Evolutionary conservation across 179 eudicot genomes (phyloP), one percentile per base, ranked within the genome.

Genomic region (Patellifolia procumbens): DNA sequence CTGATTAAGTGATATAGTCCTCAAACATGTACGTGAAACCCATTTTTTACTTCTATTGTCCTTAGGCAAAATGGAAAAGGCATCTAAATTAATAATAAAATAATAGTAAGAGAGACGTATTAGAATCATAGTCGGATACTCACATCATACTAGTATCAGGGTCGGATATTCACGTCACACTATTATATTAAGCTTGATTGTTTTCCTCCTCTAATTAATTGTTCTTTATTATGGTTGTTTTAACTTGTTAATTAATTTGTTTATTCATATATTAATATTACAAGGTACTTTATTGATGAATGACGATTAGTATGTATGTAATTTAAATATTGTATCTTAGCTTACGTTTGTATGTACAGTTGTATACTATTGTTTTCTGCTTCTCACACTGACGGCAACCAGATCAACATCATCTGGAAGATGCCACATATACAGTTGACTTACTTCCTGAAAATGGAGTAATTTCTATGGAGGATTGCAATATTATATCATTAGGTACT

Each of bases 101-200:
- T 28, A 73, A 24, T 68, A 61, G 6, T 43, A 16, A 6, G 12
- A 66, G 2, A 4, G 17, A 75, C 15, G 29, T 49, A 24, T n/a
- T 52, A 29, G 74, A 49, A 79, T 79, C 81, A 35, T 34, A 42
- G 81, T 73, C 74, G 73, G 37, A 73, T 79, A 73, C 66, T 79
- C 81, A 79, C 73, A 46, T 72, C 64, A 42, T 42, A 8, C 48
- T 73, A 22, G 73, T 42, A 79, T 79, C 81, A 66, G 16, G 53
- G 73, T 65, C 73, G 81, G 46, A 79, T 73, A 79, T 79, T 79
- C 81, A 79, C 81, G 81, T 73, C 81, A 79, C 67, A 43, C 20
- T 28, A 73, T 60, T 60, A 28, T 62, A 62, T 20, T 46, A 22
- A 43, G 22, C 8, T 11, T 42, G 15, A 16, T 26, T 42, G 24